A percentile compares a stretch with the other conserved stretches of the same genome.
Evolutionary conservation across 441 rosid genomes (phyloP).

Genomic region (Euphorbia corollata): DNA sequence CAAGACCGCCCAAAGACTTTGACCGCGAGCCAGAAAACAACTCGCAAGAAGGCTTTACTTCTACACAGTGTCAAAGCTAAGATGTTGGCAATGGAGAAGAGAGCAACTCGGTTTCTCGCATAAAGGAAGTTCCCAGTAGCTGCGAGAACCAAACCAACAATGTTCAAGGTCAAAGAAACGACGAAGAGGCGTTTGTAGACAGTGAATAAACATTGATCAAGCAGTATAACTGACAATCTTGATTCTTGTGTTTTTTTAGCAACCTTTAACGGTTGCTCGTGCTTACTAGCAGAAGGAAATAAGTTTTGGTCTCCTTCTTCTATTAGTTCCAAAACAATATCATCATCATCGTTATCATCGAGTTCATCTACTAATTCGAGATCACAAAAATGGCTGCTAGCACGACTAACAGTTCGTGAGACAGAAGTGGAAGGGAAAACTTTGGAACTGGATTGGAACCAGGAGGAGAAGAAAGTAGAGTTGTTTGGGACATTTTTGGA

Average conservation of each 20-base stretch:
- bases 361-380: conserved; percentile 14
- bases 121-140: conserved; percentile 48
- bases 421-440: conserved; percentile 34
- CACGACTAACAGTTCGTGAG: conserved; percentile 30
- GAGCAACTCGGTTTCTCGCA: conserved; percentile 50
- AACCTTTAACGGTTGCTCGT: too few species aligned
- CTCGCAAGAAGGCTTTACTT: conserved; percentile 57
- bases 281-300: too few species aligned
- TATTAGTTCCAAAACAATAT: too few species aligned
- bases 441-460: conserved; percentile 24
- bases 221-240: conserved; percentile 50
- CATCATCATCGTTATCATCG: too few species aligned
- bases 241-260: too few species aligned
- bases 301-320: too few species aligned
- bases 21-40: conserved; percentile 52
- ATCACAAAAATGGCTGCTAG: conserved; percentile 60
- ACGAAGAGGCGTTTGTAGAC: conserved; percentile 61
- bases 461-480: too few species aligned
- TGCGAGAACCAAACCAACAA: conserved; percentile 44
- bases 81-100: conserved; percentile 61
- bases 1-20: conserved; percentile 46
- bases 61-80: conserved; percentile 56
- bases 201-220: conserved; percentile 68
- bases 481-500: conserved; percentile 7
- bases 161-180: conserved; percentile 37